Evolutionary conservation across 2,329 filamentous ascomycete genomes (phyloP), one percentile per base, ranked within the genome.

Genomic region (Fusarium nurragi): DNA sequence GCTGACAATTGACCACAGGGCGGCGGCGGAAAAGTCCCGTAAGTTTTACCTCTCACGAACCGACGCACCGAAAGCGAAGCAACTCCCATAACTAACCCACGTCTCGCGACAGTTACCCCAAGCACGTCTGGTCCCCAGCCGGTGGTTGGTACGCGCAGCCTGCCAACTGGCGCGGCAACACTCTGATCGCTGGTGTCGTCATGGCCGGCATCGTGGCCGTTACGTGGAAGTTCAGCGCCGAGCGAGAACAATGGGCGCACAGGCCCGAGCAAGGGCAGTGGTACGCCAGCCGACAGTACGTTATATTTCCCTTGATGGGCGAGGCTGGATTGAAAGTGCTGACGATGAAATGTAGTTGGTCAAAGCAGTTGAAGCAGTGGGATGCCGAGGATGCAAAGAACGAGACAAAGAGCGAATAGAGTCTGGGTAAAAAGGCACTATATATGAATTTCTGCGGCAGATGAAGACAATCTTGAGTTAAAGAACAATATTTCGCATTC

Each of bases 91-190:
- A 48, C 68, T 71, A 61, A 71, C 51, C 16, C 32, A 30, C 21
- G 37, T 11, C 14, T 13, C 25, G 16, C 47, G 43, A 37, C 73
- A 97, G 93, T 76, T 97, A 97, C 81, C 94, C 93, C 79, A 97
- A 97, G 86, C 94, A 99, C 85, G 93, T 99, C 86, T 99, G 95
- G 95, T 98, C 95, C 75, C 95, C 95, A 64, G 85, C 94, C 68
- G 95, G 95, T 86, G 95, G 95, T 80, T 99, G 95, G 95, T 99
- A 99, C 81, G 83, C 90, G 52, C 94, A 97, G 78, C 95, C 95
- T 51, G 84, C 86, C 70, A 99, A 99, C 85, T 99, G 95, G 95
- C 95, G 91, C 78, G 81, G 83, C 74, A 99, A 99, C 84, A 99
- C 95, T 6, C 84, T 90, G 53, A 83, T 95, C 69, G 88, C 93